Percentiles rank a stretch among this genome's conserved stretches.
These are phyloP conservation scores for Aquilaria malaccensis DNA, from an alignment of 345 rosid species.

Conservation along the genomic window DNA sequence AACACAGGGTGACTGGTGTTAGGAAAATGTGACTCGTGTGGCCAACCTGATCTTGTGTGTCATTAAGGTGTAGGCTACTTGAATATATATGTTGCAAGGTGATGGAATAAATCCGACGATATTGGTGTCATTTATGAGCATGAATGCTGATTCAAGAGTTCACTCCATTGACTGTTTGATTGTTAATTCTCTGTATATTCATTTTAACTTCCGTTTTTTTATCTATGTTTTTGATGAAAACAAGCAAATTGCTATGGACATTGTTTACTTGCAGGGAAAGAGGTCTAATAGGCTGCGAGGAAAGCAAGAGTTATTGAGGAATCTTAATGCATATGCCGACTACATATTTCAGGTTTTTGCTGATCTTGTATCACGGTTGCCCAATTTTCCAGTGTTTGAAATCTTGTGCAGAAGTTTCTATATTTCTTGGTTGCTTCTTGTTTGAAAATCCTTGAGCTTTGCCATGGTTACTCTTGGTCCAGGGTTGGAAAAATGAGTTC, in stretches of 20 bases:
- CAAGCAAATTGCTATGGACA: slow-evolving; percentile 9
- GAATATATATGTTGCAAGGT: too few relatives aligned
- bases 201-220: background rate
- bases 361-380: background rate
- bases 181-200: background rate
- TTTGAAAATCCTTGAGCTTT: slow-evolving; percentile 5
- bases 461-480: slow-evolving; percentile 12
- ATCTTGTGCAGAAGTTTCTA: background rate
- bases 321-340: slow-evolving; percentile 41
- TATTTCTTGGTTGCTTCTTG: background rate
- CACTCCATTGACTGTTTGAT: background rate
- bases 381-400: background rate
- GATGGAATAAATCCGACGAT: too few relatives aligned
- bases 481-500: slow-evolving; percentile 51
- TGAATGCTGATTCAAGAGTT: too few relatives aligned
- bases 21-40: too few relatives aligned
- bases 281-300: slow-evolving; percentile 39
- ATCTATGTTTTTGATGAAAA: background rate
- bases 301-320: slow-evolving; percentile 41
- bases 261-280: slow-evolving; percentile 28
- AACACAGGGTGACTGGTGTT: too few relatives aligned
- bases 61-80: too few relatives aligned
- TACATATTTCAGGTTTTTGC: slow-evolving; percentile 39
- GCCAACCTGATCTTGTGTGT: too few relatives aligned
- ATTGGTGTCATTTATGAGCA: too few relatives aligned